Evolutionary conservation across 108 stramenopile species (phyloP), one percentile per base, ranked within the genome.

Genomic region (Licmophora abbreviata): DNA sequence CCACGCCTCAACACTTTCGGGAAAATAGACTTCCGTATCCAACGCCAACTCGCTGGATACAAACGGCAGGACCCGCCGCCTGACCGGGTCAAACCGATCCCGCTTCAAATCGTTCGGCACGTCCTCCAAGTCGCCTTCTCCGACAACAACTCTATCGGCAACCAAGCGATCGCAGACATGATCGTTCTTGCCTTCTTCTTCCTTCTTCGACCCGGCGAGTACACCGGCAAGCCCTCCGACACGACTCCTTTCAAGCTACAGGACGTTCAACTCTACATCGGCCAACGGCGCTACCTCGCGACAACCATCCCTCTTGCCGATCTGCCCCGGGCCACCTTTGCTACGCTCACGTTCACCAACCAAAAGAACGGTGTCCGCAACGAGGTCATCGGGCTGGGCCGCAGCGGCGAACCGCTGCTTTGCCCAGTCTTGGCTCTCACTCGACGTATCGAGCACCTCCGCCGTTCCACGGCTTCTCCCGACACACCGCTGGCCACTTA

Each of bases 61-160:
- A 21, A n/a, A 2, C 3, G 6, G 5, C 24, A 46, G 2, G 44
- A 46, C 44, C 23, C 43, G 17, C 44, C 69, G 7, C 66, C 71
- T 0, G 29, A 29, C 2, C 59, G 70, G 2, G 59, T 73, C 44
- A 71, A 75, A 28, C 67, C 78, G 9, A 54, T 79, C 24, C 76
- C 67, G 0, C 58, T 68, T 40, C 34, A 9, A 8, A 18, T 44
- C 43, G n/a, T 44, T 15, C 43, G 17, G 3, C 1, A 25, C 44
- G 18, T 7, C 26, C 27, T 54, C 44, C 23, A 23, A 21, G 10
- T 44, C 28, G 41, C 49, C 20, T 15, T 20, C 29, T 3, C 6
- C 40, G 21, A 7, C 25, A 23, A 30, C 21, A 23, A 3, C n/a
- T n/a, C n/a, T 18, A 5, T 30, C 32, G 15, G 9, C 2, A 30